phyloP scores from a whole-genome alignment of 2,329 filamentous ascomycete genomes.

The Lasiodiplodia gonubiensis region DNA sequence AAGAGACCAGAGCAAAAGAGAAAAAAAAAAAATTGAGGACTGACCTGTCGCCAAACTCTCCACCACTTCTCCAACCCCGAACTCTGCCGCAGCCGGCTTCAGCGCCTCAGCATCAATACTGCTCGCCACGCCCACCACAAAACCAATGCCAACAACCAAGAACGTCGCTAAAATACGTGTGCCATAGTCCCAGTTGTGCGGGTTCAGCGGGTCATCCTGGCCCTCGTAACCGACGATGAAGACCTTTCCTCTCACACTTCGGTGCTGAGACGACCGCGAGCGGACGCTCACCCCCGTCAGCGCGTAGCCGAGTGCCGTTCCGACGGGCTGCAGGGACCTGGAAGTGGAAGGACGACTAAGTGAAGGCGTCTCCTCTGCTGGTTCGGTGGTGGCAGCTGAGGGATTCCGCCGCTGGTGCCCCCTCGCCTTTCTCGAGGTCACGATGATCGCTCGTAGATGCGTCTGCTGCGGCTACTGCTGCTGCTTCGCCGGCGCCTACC shows the following conservation, averaged over 20 bases:
- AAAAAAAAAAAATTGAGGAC: conserved; percentile 48
- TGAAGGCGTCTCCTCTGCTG: conserved; percentile 30
- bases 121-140: conserved; percentile 58
- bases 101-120: conserved; percentile 60
- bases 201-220: conserved; percentile 42
- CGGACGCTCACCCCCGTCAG: conserved; percentile 46
- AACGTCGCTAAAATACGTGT: conserved; percentile 41
- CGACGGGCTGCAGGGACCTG: conserved; percentile 30
- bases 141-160: conserved; percentile 50
- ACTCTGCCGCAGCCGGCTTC: conserved; percentile 51
- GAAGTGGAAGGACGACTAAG: conserved; percentile 29
- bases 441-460: not conserved
- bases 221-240: conserved; percentile 48
- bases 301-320: conserved; percentile 40
- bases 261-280: conserved; percentile 34
- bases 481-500: no score
- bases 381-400: not conserved
- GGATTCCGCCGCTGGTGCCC: no score
- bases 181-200: conserved; percentile 46
- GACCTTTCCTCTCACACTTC: conserved; percentile 32
- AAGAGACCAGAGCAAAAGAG: conserved; percentile 31
- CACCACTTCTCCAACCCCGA: conserved; percentile 38
- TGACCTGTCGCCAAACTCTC: conserved; percentile 24
- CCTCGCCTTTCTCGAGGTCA: not conserved
- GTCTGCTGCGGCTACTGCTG: no score